Evolutionary conservation across 768 basidiomycete genomes (phyloP), one percentile per base, ranked within the genome.

Genomic region (Infundibulicybe gibba): DNA sequence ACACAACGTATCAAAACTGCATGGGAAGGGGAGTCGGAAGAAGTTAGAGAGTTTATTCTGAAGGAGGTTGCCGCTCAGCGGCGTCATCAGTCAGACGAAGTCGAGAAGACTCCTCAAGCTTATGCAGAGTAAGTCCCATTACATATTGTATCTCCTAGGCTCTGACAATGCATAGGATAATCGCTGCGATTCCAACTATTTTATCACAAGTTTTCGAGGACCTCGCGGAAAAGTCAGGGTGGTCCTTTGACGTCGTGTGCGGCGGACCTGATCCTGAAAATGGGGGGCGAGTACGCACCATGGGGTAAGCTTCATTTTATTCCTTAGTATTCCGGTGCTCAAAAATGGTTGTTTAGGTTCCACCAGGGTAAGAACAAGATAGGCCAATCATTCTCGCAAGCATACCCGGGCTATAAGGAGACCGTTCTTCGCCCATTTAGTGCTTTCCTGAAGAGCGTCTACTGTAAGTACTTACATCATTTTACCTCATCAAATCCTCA

Each of bases 11-110:
- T 45, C 17, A 45, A 44, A 35, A 19, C 40, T n/a, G 40, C 43
- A 42, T 49, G 49, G 25, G 34, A 41, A n/a, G 50, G 45, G 34
- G 54, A 54, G 33, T 35, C 44, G 14, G 53, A 57, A 20, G 48
- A 54, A 15, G 12, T 41, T 19, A 33, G 43, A 19, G 35, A 48
- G 12, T 51, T 54, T 30, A 34, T 40, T 13, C 43, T 45, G 16
- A 47, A 40, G 13, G 41, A 43, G 25, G 38, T 35, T n/a, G 38
- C 45, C 17, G 53, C 38, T 10, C 34, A 43, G 17, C 33, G 38
- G 19, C 30, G 39, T 17, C 45, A 46, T 15, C 44, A 54, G 14
- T 30, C 30, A 3, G 42, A 45, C 17, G 41, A 44, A 15, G 40
- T 32, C 15, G 25, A 25, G 25, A 25, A 25, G 25, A 38, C 35